Conservation (phyloP, 1,139 yeast genomes). For the Yamadazyma mexicana region DNA sequence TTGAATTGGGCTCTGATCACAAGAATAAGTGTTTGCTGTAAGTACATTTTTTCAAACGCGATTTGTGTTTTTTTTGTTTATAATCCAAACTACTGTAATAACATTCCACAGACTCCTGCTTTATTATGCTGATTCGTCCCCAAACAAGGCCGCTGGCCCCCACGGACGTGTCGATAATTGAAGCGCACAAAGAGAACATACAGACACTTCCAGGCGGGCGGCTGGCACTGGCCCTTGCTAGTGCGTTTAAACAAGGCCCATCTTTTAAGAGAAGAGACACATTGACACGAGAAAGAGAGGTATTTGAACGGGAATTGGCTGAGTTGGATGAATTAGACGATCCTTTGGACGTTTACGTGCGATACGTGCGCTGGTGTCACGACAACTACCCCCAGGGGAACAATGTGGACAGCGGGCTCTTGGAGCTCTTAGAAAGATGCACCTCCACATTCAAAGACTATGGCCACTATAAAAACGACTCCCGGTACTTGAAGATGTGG, state of each 20-base stretch:
- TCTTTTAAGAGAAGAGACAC: slow-evolving; percentile 23
- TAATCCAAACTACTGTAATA: not conserved
- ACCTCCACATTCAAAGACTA: slow-evolving; percentile 69
- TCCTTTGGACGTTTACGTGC: slow-evolving; percentile 72
- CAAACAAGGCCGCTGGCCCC: not conserved
- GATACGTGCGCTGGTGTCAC: slow-evolving; percentile 73
- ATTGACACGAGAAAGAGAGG: slow-evolving; percentile 23
- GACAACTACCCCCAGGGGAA: slow-evolving; percentile 68
- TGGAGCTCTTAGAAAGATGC: slow-evolving; percentile 68
- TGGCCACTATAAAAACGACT: slow-evolving; percentile 72
- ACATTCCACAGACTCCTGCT: not conserved
- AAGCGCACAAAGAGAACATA: slow-evolving; percentile 79
- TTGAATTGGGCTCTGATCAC: too few relatives aligned
- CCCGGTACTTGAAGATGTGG: slow-evolving; percentile 81
- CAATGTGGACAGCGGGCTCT: slow-evolving; percentile 64
- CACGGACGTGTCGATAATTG: slow-evolving; percentile 48
- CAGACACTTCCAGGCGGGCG: slow-evolving; percentile 70
- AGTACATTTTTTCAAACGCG: not conserved
- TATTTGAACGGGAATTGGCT: slow-evolving; percentile 44
- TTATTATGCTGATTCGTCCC: not conserved
- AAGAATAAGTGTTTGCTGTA: too few relatives aligned
- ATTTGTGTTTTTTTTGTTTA: not conserved
- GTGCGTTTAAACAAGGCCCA: slow-evolving; percentile 30
- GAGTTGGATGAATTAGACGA: slow-evolving; percentile 69
- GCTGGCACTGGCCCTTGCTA: slow-evolving; percentile 59